phyloP scores from a whole-genome alignment of 768 basidiomycete species.

The Suillus fuscotomentosus region DNA sequence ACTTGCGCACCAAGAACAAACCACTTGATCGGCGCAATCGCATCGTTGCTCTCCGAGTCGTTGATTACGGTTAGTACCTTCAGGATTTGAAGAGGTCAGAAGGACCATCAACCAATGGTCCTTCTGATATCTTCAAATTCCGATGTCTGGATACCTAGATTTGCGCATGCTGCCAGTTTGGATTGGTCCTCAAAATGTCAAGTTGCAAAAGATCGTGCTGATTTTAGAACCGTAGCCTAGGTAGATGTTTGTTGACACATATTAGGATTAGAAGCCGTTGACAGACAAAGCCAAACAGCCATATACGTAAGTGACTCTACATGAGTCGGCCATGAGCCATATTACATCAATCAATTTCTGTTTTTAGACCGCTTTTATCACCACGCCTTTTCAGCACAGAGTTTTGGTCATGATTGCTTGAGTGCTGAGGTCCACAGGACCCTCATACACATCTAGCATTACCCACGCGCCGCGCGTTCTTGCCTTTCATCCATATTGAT shows the following conservation, averaged over 20 bases:
- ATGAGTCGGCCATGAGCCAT: not conserved
- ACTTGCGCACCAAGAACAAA: too few relatives aligned
- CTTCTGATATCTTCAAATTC: not conserved
- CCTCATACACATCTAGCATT: conserved; percentile 59
- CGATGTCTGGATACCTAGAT: not conserved
- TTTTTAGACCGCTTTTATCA: conserved; percentile 1
- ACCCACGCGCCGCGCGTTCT: conserved; percentile 29
- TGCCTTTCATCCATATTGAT: conserved; percentile 10
- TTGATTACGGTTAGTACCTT: too few relatives aligned
- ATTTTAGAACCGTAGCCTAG: not conserved
- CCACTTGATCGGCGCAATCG: too few relatives aligned
- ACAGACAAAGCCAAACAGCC: not conserved
- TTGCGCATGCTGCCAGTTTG: not conserved
- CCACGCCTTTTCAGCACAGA: conserved; percentile 9
- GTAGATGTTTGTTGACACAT: not conserved
- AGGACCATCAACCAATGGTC: too few relatives aligned
- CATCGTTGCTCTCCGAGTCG: too few relatives aligned
- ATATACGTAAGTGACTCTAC: not conserved
- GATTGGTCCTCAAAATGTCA: not conserved
- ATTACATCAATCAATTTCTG: not conserved
- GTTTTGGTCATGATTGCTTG: conserved; percentile 61
- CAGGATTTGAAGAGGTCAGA: too few relatives aligned
- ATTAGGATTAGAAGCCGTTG: not conserved
- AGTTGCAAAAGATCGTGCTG: not conserved
- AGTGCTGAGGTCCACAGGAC: conserved; percentile 69